These are phyloP conservation scores for Plenodomus lindquistii DNA, from an alignment of 2,329 filamentous ascomycete genomes.

Conservation along the genomic window DNA sequence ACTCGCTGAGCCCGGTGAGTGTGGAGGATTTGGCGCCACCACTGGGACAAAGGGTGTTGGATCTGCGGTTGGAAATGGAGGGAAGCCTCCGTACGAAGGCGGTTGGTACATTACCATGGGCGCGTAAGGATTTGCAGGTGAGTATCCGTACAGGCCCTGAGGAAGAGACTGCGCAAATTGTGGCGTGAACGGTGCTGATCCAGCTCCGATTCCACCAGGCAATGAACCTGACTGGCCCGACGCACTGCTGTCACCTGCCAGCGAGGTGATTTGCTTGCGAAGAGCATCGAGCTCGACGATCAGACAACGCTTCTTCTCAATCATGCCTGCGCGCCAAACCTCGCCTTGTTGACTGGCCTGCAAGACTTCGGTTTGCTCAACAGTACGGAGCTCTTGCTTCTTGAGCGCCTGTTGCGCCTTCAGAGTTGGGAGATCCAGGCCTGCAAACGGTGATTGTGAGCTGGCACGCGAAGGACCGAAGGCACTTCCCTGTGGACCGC, in stretches of 20 bases:
- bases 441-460: conserved; percentile 26
- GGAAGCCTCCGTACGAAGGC: conserved; percentile 21
- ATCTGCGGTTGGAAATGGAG: conserved; percentile 22
- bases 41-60: conserved; percentile 25
- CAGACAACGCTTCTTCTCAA: conserved; percentile 41
- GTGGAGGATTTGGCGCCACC: conserved; percentile 15
- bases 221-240: conserved; percentile 12
- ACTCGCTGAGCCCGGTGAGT: conserved; percentile 36
- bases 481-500: conserved; percentile 10
- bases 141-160: conserved; percentile 29
- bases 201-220: conserved; percentile 9
- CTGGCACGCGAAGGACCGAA: conserved; percentile 18
- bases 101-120: conserved; percentile 35
- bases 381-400: conserved; percentile 39
- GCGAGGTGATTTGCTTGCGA: conserved; percentile 38
- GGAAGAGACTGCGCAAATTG: conserved; percentile 30
- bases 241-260: conserved; percentile 23
- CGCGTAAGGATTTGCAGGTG: conserved; percentile 24
- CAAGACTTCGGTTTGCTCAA: conserved; percentile 44
- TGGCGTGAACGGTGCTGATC: conserved; percentile 23
- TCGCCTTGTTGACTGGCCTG: conserved; percentile 38
- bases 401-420: conserved; percentile 34
- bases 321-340: conserved; percentile 37
- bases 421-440: conserved; percentile 29
- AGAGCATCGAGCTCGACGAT: conserved; percentile 43